Base-by-base conservation (phyloP, 192 early-diverging fungal genomes). In the Geosiphon pyriformis region DNA sequence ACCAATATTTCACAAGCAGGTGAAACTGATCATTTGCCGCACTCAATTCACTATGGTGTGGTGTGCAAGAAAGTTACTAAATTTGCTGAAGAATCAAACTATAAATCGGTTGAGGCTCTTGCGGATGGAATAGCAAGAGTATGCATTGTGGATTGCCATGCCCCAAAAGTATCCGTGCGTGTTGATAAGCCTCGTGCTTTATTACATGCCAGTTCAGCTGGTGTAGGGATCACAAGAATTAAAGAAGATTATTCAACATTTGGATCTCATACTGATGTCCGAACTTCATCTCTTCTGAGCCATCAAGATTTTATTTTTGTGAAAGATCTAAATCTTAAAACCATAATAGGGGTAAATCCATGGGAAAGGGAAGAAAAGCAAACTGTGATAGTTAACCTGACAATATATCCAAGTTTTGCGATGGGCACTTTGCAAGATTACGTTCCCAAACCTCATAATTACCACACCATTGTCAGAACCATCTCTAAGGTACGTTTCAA, bases 351-450 rank as follows among this genome's bases (percentile, higher is more conserved):
- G 25, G 88, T 99, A 11, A 93, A 96, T 71, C 87, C 92, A 15
- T 95, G 94, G 91, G 97, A 99, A 74, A 81, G 95, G 23, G 88
- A 93, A 66, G 92, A 94, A 76, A 93, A 92, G 70, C 97, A 99
- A 70, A 79, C 86, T 2, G 87, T 95, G 1, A 75, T 94, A 3
- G 70, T 99, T 61, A 91, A 90, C 62, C 72, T 94, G 30, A 80
- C 81, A n/a, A 84, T 93, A 50, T 80, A 85, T 55, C 81, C 86
- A 7, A 69, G 71, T 23, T 53, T 71, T 57, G 75, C 75, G 12
- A 67, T 81, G 15, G 57, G 72, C 1, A 50, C 63, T 6, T 55
- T 66, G 11, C 70, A 73, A 46, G 91, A 90, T 67, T 67, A 81
- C 55, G 85, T 88, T 18, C 84, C 85, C 3, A 86, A 82, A 35